Base-by-base conservation (phyloP, 169 alveolate species). In the Plasmodium billcollinsi region DNA sequence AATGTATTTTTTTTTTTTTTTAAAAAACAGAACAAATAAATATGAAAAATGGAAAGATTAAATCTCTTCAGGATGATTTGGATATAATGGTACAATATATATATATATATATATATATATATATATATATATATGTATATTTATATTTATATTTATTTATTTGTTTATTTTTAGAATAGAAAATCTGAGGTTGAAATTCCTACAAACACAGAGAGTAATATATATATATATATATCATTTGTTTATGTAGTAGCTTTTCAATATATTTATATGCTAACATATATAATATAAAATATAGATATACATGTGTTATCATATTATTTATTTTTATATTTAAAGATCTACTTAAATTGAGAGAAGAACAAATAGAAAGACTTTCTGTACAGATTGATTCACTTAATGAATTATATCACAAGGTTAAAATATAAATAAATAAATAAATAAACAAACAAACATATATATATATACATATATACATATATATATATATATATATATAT, bases 291-390 rank as follows among this genome's bases (percentile, higher is more conserved):
- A 24, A 59, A 8, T 18, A 59, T 11, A 52, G 18, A 52, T n/a
- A 69, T 47, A 45, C 14, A 69, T 69, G 47, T 15, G 14, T 18
- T n/a, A 62, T 45, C 14, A 69, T 15, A 12, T n/a, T 45, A 14
- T n/a, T 61, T 65, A n/a, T 61, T 33, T 50, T 61, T 63, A 15
- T 24, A 18, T 74, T 47, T 14, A 18, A 43, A 76, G 89, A 66
- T 12, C 63, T 76, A n/a, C 59, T 76, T 24, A 76, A 65, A 76
- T 52, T 76, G 21, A 39, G 89, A 14, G 89, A 76, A 58, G 89
- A 76, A 18, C 89, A 76, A 65, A 76, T 76, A 21, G 89, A 76
- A 58, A 76, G 89, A 49, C 58, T 76, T 12, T 76, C 89, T 29
- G 69, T 47, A 72, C 89, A 76, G 18, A 65, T 76, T 15, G 75